Percentiles rank a stretch among this genome's conserved stretches.
These are phyloP conservation scores for Fagus crenata DNA, from an alignment of 306 rosid species.

Conservation along the genomic window DNA sequence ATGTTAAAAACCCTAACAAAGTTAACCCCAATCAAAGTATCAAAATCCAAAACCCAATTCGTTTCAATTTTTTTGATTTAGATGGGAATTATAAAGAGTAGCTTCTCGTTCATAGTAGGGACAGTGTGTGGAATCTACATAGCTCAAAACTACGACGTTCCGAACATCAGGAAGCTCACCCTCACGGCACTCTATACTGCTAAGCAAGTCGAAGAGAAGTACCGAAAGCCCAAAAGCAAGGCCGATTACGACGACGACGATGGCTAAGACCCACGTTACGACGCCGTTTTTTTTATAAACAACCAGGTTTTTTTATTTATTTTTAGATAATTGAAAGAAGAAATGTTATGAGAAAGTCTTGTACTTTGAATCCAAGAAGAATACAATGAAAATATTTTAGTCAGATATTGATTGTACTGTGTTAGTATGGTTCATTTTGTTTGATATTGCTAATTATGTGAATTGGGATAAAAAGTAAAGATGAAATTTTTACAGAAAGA, in stretches of 20 bases:
- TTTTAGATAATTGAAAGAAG: not conserved
- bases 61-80: no score
- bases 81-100: slow-evolving; percentile 79
- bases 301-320: not conserved
- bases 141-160: slow-evolving; percentile 75
- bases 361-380: no score
- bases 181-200: slow-evolving; percentile 43
- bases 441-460: no score
- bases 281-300: not conserved
- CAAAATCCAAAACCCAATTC: no score
- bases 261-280: not conserved
- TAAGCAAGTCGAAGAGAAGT: slow-evolving; percentile 50
- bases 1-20: no score
- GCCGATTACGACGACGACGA: slow-evolving; percentile 32
- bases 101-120: slow-evolving; percentile 70
- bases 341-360: not conserved
- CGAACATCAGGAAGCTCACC: slow-evolving; percentile 62
- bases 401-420: no score
- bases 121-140: slow-evolving; percentile 57
- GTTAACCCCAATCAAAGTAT: no score
- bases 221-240: slow-evolving; percentile 56
- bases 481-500: no score
- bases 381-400: no score
- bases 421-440: no score
- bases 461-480: no score